These are phyloP conservation scores for Backusella psychrophila DNA, from an alignment of 192 early-diverging fungal genomes.

Conservation along the genomic window DNA sequence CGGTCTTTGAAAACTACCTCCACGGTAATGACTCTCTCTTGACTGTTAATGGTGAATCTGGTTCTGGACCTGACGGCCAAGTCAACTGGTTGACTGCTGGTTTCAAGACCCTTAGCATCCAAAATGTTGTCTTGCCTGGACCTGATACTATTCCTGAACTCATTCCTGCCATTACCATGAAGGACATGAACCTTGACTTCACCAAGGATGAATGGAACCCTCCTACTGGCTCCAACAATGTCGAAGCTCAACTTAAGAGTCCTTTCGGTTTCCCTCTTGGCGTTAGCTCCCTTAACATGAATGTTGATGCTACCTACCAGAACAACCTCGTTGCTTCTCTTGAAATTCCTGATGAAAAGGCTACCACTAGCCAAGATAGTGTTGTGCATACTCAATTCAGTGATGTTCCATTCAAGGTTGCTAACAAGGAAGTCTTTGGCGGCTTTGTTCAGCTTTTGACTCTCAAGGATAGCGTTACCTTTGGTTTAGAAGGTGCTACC, in stretches of 20 bases:
- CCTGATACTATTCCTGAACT: conserved; percentile 35
- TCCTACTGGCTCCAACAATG: conserved; percentile 36
- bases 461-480: conserved; percentile 5
- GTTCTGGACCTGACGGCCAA: conserved; percentile 32
- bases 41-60: conserved; percentile 28
- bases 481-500: conserved; percentile 30
- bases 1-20: conserved; percentile 51
- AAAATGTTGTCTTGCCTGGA: conserved; percentile 33
- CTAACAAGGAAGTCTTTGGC: conserved; percentile 17
- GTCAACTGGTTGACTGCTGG: conserved; percentile 41
- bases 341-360: conserved; percentile 23
- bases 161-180: conserved; percentile 37
- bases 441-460: conserved; percentile 31
- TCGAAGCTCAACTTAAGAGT: conserved; percentile 34
- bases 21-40: conserved; percentile 32
- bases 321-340: conserved; percentile 27
- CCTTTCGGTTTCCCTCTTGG: conserved; percentile 43
- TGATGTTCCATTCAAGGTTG: conserved; percentile 32
- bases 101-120: conserved; percentile 42
- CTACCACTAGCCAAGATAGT: conserved; percentile 21
- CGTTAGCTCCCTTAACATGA: conserved; percentile 21
- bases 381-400: conserved; percentile 23
- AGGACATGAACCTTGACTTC: conserved; percentile 46
- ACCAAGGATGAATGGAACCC: conserved; percentile 47
- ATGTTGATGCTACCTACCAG: conserved; percentile 26